Base-by-base conservation (phyloP, 2,329 filamentous ascomycete genomes). In the Penicillium freii region DNA sequence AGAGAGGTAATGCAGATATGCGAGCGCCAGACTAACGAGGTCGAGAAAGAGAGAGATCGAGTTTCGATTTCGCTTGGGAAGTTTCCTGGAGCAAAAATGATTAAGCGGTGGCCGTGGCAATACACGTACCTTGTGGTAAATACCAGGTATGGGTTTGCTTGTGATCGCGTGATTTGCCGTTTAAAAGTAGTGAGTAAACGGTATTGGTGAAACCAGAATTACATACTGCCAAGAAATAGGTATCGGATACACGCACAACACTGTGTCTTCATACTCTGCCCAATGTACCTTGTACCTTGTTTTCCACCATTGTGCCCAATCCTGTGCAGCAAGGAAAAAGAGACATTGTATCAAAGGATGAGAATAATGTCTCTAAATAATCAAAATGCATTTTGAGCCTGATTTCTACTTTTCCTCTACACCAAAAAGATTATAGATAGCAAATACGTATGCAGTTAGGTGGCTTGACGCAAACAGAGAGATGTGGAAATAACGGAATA, bases 31-130 rank as follows among this genome's bases (percentile, higher is more conserved):
- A 68, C 64, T 63, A 70, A 65, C 65, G 65, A 68, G 61, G 67
- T 69, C 66, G 62, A 69, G 67, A 65, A 60, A 67, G 63, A 68
- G 62, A 66, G 58, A 68, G 66, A 65, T 64, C 62, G 66, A 71
- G 66, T 58, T 59, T 67, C 64, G 61, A 62, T 57, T 66, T 67
- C 63, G 62, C 62, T 64, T 66, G 64, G 61, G 61, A 62, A 61
- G 63, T 67, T 67, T 63, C 62, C 64, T 63, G 54, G 58, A 64
- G 61, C 60, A 61, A 68, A 69, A 70, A 63, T 65, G 61, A 56
- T 63, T 71, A 65, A 66, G 64, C 61, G 62, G 61, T 27, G 66
- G 60, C n/a, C 64, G 69, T 72, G 70, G 69, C 66, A 71, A 52
- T 72, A 69, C 40, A 36, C 43, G 50, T 45, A 17, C 47, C 57